Conservation (phyloP, 192 early-diverging fungal species). For the Phycomyces blakesleeanus region DNA sequence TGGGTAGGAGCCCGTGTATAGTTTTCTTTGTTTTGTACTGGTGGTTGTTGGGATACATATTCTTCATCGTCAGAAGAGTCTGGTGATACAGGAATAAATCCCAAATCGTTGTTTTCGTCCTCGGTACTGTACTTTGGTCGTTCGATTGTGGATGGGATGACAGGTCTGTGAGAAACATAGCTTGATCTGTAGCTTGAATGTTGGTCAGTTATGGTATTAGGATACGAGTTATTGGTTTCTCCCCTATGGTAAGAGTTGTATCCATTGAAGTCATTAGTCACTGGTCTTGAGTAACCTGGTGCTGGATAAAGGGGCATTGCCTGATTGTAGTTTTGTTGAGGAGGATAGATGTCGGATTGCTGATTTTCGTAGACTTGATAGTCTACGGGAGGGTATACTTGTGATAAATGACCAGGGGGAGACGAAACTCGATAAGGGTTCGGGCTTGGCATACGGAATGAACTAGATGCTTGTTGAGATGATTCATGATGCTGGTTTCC, state of each 20-base stretch:
- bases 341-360: too few relatives aligned
- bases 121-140: not conserved
- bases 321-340: too few relatives aligned
- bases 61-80: conserved; percentile 16
- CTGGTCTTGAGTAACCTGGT: not conserved
- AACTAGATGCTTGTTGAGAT: too few relatives aligned
- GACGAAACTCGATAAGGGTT: too few relatives aligned
- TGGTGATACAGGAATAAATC: conserved; percentile 16
- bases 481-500: too few relatives aligned
- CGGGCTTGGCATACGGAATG: too few relatives aligned
- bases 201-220: not conserved
- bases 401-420: too few relatives aligned
- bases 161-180: not conserved
- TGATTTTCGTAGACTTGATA: too few relatives aligned
- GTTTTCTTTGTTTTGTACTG: too few relatives aligned
- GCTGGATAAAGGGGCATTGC: not conserved
- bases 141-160: not conserved
- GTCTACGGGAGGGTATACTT: too few relatives aligned
- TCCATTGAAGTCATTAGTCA: not conserved
- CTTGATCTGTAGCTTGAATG: not conserved
- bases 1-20: too few relatives aligned
- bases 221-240: not conserved
- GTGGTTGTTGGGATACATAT: not conserved
- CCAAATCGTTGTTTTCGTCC: not conserved
- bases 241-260: not conserved